These are phyloP conservation scores for Canavalia ensiformis DNA, from an alignment of 306 rosid genomes.

Conservation along the genomic window DNA sequence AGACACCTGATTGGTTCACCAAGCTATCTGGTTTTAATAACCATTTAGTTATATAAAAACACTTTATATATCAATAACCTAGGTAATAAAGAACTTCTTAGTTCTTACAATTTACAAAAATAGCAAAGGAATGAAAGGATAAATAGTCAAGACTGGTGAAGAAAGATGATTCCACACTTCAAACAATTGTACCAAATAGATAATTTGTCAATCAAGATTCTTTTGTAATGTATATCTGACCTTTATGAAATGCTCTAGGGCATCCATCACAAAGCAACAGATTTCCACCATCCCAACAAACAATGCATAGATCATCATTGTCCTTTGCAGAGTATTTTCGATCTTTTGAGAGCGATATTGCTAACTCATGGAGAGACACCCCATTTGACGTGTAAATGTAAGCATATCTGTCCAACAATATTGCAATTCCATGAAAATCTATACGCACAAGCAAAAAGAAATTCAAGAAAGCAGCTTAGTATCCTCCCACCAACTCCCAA, in stretches of 20 bases:
- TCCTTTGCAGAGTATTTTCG: slow-evolving; percentile 85
- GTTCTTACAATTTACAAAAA: background rate
- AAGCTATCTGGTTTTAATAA: background rate
- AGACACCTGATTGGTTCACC: background rate
- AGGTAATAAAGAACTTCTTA: slow-evolving; percentile 26
- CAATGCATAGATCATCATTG: slow-evolving; percentile 90
- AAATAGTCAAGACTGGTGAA: background rate
- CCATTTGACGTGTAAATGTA: slow-evolving; percentile 96
- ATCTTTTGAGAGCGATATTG: slow-evolving; percentile 88
- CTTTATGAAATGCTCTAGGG: slow-evolving; percentile 98
- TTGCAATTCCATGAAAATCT: slow-evolving; percentile 44
- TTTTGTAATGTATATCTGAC: slow-evolving; percentile 58
- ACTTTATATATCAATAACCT: slow-evolving; percentile 5
- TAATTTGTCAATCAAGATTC: slow-evolving; percentile 11
- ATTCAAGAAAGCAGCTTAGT: slow-evolving; percentile 43
- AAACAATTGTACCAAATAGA: slow-evolving; percentile 34
- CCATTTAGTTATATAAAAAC: slow-evolving; percentile 27
- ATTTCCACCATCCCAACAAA: slow-evolving; percentile 95
- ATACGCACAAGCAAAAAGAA: slow-evolving; percentile 16
- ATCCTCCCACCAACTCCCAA: slow-evolving; percentile 43
- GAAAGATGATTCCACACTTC: slow-evolving; percentile 42
- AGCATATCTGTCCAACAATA: slow-evolving; percentile 79
- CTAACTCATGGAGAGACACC: slow-evolving; percentile 93
- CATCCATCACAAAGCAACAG: slow-evolving; percentile 97
- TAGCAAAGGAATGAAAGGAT: slow-evolving; percentile 36